Base-by-base conservation (phyloP, 108 stramenopile genomes). In the Pseudonitzschia pungens region DNA sequence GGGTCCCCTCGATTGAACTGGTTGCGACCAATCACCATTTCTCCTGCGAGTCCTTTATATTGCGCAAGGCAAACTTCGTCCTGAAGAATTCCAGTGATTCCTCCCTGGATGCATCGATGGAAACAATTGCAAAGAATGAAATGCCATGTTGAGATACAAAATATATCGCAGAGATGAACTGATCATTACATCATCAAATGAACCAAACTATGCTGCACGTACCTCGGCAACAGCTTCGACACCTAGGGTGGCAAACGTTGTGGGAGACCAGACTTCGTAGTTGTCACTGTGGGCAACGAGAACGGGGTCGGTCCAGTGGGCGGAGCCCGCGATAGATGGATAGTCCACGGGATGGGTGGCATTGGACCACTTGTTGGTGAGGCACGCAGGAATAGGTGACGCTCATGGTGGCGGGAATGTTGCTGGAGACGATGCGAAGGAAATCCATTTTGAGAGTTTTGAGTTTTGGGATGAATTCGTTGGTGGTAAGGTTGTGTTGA, bases 1-100 rank as follows among this genome's bases (percentile, higher is more conserved):
- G 60, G 60, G 20, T 62, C 60, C 2, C 7, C 2, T 4, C 20
- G 9, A n/a, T 62, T 62, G 60, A 62, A 62, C n/a, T 62, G 60
- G n/a, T 33, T 62, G 36, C 31, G 27, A 33, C 60, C 60, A n/a
- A 62, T n/a, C 16, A 62, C 60, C 14, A 40, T 18, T 31, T 62
- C 60, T 40, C 60, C 60, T 9, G 32, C 60, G 4, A n/a, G 2
- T 6, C 60, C 60, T 20, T n/a, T 62, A 4, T 24, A 10, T 33
- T 62, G 60, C 20, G 32, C n/a, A 14, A 18, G 0, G 12, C 15
- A 5, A 14, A 62, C 29, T 40, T 62, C 41, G 18, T 11, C 20
- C 12, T 33, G 33, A 15, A 62, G 60, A 5, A 11, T 42, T 14
- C 0, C 9, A 40, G 60, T 62, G 14, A 11, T 18, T 2, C 45